phyloP scores from a whole-genome alignment of 768 basidiomycete genomes.

The Lentinula lateritia region DNA sequence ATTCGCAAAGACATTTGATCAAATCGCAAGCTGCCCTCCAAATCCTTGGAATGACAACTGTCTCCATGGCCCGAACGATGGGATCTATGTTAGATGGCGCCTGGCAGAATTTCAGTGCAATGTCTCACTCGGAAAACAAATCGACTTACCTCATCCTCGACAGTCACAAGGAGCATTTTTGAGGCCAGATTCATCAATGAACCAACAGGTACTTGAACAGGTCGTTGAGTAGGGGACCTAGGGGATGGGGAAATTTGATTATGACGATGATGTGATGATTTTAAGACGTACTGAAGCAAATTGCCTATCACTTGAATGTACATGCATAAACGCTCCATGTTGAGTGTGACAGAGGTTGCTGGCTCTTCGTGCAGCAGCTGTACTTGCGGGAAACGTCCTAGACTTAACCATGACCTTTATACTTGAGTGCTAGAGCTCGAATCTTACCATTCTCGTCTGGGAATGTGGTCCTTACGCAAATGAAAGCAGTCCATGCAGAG shows the following conservation, averaged over 20 bases:
- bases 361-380: conserved; percentile 34
- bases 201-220: conserved; percentile 69
- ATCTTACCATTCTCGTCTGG: conserved; percentile 32
- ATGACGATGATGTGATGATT: background rate
- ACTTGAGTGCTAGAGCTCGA: background rate
- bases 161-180: conserved; percentile 43
- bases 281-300: conserved; percentile 43
- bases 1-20: conserved; percentile 39
- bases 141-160: conserved; percentile 37
- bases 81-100: conserved; percentile 44
- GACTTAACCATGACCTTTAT: background rate
- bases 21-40: conserved; percentile 51
- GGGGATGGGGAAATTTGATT: conserved; percentile 6
- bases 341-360: conserved; percentile 43
- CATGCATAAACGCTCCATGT: conserved; percentile 56
- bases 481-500: conserved; percentile 62
- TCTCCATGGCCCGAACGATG: conserved; percentile 48
- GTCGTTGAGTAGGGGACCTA: conserved; percentile 53
- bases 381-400: background rate
- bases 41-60: conserved; percentile 42
- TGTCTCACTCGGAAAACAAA: too few relatives aligned
- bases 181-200: conserved; percentile 46
- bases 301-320: conserved; percentile 45
- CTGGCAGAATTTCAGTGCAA: conserved; percentile 23
- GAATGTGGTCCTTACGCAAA: conserved; percentile 56